Conservation (phyloP, 768 basidiomycete species). For the Dioszegia hungarica region DNA sequence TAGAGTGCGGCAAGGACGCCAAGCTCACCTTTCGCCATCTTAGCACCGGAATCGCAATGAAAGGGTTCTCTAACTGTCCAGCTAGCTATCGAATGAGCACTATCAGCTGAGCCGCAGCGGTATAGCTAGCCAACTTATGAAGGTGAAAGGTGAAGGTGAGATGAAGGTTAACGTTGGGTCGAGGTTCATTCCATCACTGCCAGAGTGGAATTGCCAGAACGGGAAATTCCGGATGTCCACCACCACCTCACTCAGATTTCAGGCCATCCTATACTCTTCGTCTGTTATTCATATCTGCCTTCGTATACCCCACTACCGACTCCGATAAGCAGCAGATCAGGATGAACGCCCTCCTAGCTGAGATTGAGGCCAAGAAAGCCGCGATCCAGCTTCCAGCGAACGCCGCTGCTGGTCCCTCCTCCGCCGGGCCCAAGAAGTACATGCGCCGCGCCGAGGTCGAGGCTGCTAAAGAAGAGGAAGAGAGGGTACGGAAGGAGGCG, state of each 20-base stretch:
- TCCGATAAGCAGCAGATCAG: no score
- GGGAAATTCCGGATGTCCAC: slow-evolving; percentile 2
- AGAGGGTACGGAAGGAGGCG: slow-evolving; percentile 28
- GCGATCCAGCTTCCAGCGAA: background rate
- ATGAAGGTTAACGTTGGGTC: no score
- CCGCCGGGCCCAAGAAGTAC: slow-evolving; percentile 64
- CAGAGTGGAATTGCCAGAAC: background rate
- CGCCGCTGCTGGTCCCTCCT: slow-evolving; percentile 2
- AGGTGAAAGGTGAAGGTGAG: background rate
- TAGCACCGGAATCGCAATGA: no score
- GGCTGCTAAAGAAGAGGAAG: slow-evolving; percentile 52
- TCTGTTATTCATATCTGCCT: background rate
- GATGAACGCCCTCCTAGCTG: slow-evolving; percentile 89
- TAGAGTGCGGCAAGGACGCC: background rate
- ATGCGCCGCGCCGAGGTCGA: slow-evolving; percentile 89
- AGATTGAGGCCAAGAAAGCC: slow-evolving; percentile 69
- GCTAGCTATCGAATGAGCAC: no score
- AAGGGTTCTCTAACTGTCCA: no score
- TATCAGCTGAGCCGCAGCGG: no score
- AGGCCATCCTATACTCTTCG: background rate
- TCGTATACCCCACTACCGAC: no score
- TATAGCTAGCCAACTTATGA: background rate
- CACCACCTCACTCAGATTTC: background rate
- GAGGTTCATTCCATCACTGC: background rate
- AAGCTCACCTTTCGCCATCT: slow-evolving; percentile 28